phyloP scores from a whole-genome alignment of 345 rosid genomes.

The Populus alba region DNA sequence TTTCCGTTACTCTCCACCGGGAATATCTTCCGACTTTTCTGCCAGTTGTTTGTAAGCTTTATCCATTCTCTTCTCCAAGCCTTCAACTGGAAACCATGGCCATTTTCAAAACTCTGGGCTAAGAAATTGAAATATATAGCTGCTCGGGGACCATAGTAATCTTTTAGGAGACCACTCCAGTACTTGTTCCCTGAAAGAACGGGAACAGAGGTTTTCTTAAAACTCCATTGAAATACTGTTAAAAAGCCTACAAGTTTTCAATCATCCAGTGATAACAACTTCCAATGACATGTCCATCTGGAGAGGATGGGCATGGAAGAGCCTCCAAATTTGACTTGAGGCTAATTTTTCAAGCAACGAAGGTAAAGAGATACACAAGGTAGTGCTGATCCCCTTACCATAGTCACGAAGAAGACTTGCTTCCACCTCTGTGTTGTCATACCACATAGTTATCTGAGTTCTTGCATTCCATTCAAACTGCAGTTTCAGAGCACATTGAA shows the following conservation, averaged over 20 bases:
- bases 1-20: constrained; percentile 41
- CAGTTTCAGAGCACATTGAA: constrained; percentile 3
- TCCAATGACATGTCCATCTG: neutral
- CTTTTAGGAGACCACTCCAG: constrained; percentile 63
- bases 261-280: neutral
- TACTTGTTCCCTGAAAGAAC: constrained; percentile 57
- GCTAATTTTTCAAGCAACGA: neutral
- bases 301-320: neutral
- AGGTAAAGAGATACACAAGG: neutral
- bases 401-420: constrained; percentile 72
- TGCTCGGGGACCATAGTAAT: constrained; percentile 68
- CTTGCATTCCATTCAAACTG: constrained; percentile 81
- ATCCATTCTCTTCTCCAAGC: constrained; percentile 71
- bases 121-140: constrained; percentile 55
- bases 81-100: constrained; percentile 39
- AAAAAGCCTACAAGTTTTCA: neutral
- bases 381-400: constrained; percentile 30
- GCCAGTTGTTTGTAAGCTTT: constrained; percentile 65
- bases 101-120: constrained; percentile 42
- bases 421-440: constrained; percentile 58
- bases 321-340: neutral
- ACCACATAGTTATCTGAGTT: constrained; percentile 81
- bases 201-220: neutral
- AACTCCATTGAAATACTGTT: neutral
- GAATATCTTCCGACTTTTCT: constrained; percentile 37